Conservation (phyloP, 2,329 filamentous ascomycete genomes). For the Amylocarpus encephaloides region DNA sequence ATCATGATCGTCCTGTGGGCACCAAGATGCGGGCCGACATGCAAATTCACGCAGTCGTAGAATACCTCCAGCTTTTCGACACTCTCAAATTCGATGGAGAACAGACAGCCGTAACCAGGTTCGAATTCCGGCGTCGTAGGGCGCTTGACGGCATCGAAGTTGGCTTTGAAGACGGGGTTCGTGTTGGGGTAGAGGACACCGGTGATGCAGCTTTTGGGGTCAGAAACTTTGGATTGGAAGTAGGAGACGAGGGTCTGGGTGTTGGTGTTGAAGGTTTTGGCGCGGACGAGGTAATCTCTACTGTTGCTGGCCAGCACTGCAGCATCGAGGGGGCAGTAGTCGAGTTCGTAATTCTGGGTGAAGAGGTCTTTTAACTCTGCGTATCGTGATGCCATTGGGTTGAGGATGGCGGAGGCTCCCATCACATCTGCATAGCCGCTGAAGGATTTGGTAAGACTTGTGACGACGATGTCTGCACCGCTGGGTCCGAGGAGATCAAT, state of each 20-base stretch:
- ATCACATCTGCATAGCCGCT: slow-evolving; percentile 50
- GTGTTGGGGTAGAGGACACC: slow-evolving; percentile 41
- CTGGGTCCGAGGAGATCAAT: slow-evolving; percentile 38
- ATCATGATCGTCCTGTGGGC: slow-evolving; percentile 45
- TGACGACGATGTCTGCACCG: slow-evolving; percentile 44
- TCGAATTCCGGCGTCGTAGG: slow-evolving; percentile 37
- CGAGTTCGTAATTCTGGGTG: slow-evolving; percentile 34
- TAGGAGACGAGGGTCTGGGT: slow-evolving; percentile 34
- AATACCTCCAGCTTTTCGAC: slow-evolving; percentile 39
- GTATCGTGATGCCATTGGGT: slow-evolving; percentile 40
- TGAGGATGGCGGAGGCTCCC: slow-evolving; percentile 45
- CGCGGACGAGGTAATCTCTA: slow-evolving; percentile 37
- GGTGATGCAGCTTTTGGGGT: slow-evolving; percentile 29
- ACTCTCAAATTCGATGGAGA: slow-evolving; percentile 45
- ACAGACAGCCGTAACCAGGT: slow-evolving; percentile 49
- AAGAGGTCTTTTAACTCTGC: slow-evolving; percentile 32
- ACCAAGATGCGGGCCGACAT: slow-evolving; percentile 48
- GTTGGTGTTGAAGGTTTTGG: slow-evolving; percentile 38
- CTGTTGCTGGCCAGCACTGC: slow-evolving; percentile 41
- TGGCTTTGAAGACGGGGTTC: slow-evolving; percentile 6
- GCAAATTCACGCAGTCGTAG: slow-evolving; percentile 43
- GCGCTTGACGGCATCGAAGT: slow-evolving; percentile 28
- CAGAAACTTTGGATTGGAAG: slow-evolving; percentile 29
- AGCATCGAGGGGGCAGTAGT: slow-evolving; percentile 43
- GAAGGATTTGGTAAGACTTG: slow-evolving; percentile 53